A percentile compares a stretch with the other conserved stretches of the same genome.
Conservation (phyloP, 2,329 filamentous ascomycete genomes). For the Talaromyces amestolkiae region DNA sequence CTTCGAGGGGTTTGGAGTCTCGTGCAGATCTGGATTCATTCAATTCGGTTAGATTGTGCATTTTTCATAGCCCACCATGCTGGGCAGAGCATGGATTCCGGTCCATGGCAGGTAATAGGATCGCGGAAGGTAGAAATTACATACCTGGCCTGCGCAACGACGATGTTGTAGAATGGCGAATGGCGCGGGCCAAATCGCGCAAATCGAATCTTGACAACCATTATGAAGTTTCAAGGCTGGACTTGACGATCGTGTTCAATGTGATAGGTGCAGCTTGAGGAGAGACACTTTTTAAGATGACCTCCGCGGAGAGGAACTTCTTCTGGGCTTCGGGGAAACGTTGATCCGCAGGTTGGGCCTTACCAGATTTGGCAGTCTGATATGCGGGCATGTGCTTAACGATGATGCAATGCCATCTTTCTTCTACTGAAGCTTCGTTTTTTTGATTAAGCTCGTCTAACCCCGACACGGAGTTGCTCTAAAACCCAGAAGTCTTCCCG, state of each 20-base stretch:
- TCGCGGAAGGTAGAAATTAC: conserved; percentile 22
- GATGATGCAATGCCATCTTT: conserved; percentile 25
- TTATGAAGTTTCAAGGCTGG: conserved; percentile 37
- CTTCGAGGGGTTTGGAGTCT: conserved; percentile 86
- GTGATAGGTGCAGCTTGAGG: neutral
- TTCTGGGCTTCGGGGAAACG: conserved; percentile 17
- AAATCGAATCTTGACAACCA: conserved; percentile 93
- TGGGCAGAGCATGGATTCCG: too few species aligned
- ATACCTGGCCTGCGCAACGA: conserved; percentile 88
- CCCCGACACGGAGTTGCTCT: neutral
- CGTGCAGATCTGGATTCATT: conserved; percentile 67
- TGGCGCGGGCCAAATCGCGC: conserved; percentile 89
- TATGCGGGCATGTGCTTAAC: conserved; percentile 8
- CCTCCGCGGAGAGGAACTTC: conserved; percentile 2
- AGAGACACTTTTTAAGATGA: neutral
- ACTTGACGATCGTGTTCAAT: neutral
- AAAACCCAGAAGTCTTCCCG: neutral
- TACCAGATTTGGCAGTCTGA: conserved; percentile 11
- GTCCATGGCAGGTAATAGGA: neutral
- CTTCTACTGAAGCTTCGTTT: neutral
- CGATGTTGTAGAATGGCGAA: conserved; percentile 94
- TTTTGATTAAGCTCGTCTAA: neutral
- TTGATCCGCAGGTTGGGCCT: neutral
- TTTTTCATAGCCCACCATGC: neutral
- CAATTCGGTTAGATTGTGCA: neutral